Conservation (phyloP, 2,329 filamentous ascomycete species). For the Fusarium armeniacum region DNA sequence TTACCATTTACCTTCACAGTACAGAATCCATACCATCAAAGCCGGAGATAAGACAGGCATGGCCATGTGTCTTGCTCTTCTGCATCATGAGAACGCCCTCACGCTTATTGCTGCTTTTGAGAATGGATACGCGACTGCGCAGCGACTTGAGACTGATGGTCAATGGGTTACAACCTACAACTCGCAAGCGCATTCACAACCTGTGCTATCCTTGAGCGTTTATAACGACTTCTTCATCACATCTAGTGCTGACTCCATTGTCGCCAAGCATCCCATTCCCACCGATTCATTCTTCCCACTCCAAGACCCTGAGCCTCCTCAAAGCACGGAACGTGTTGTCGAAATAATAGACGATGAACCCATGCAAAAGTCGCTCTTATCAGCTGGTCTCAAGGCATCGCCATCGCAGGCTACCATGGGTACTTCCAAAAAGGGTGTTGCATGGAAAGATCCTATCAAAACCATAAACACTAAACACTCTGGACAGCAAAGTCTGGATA, state of each 20-base stretch:
- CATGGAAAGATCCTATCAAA: constrained; percentile 68
- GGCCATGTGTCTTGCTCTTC: constrained; percentile 85
- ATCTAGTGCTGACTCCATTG: constrained; percentile 83
- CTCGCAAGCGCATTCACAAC: constrained; percentile 79
- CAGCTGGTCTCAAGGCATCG: constrained; percentile 38
- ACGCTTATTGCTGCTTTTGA: constrained; percentile 85
- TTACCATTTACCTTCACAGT: constrained; percentile 82
- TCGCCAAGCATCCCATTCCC: constrained; percentile 81
- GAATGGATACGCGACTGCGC: constrained; percentile 80
- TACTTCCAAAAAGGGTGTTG: constrained; percentile 43
- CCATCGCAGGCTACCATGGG: neutral
- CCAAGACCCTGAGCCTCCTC: neutral
- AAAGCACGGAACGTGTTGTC: constrained; percentile 44
- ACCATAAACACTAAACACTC: constrained; percentile 84
- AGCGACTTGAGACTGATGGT: constrained; percentile 62
- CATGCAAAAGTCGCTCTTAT: constrained; percentile 45
- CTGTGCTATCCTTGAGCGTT: constrained; percentile 80
- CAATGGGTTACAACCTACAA: constrained; percentile 71
- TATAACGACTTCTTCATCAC: constrained; percentile 76
- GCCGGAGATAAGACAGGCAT: constrained; percentile 75
- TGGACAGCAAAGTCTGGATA: constrained; percentile 84
- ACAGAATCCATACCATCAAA: constrained; percentile 72
- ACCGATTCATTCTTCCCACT: constrained; percentile 39
- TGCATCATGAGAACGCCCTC: constrained; percentile 65
- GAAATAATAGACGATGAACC: constrained; percentile 45